Percentiles rank a stretch among this genome's conserved stretches.
phyloP scores from a whole-genome alignment of 1,284 basidiomycete genomes.

The Apiotrichum akiyoshidainum region DNA sequence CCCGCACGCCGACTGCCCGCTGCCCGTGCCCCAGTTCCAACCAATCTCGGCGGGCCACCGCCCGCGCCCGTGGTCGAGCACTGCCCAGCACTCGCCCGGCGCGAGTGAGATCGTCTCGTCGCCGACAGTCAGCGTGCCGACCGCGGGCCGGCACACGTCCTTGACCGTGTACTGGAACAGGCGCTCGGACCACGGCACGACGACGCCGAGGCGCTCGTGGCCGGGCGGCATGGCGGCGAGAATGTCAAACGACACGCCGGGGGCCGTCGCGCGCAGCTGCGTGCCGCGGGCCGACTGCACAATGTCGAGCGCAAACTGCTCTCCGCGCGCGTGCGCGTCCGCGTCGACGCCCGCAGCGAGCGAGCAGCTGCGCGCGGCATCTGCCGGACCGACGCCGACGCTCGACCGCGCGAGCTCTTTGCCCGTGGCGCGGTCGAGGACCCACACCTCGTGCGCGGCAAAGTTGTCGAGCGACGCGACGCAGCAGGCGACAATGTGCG shows the following conservation, averaged over 20 bases:
- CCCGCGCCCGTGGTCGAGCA: conserved; percentile 19
- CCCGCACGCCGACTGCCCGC: conserved; percentile 4
- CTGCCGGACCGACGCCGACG: too few species aligned
- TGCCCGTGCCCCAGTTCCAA: conserved; percentile 20
- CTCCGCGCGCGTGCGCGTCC: neutral
- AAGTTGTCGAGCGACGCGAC: conserved; percentile 13
- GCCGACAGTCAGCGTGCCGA: conserved; percentile 5
- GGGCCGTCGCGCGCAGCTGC: conserved; percentile 8
- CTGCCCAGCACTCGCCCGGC: conserved; percentile 15
- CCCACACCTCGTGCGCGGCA: neutral
- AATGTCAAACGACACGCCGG: conserved; percentile 12
- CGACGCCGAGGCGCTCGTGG: conserved; percentile 19
- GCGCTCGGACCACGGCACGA: conserved; percentile 16
- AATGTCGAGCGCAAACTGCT: conserved; percentile 10
- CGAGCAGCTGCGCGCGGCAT: neutral
- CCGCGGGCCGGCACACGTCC: conserved; percentile 15
- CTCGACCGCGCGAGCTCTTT: neutral
- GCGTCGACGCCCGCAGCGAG: conserved; percentile 9
- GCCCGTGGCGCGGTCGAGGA: neutral
- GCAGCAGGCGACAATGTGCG: conserved; percentile 10
- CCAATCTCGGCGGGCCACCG: conserved; percentile 13
- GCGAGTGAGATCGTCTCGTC: neutral
- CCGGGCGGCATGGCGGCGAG: conserved; percentile 7
- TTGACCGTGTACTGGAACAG: conserved; percentile 23
- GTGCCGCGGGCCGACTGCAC: conserved; percentile 8